Base-by-base conservation (phyloP, 805 yeast species). In the Schwanniomyces vanrijiae region DNA sequence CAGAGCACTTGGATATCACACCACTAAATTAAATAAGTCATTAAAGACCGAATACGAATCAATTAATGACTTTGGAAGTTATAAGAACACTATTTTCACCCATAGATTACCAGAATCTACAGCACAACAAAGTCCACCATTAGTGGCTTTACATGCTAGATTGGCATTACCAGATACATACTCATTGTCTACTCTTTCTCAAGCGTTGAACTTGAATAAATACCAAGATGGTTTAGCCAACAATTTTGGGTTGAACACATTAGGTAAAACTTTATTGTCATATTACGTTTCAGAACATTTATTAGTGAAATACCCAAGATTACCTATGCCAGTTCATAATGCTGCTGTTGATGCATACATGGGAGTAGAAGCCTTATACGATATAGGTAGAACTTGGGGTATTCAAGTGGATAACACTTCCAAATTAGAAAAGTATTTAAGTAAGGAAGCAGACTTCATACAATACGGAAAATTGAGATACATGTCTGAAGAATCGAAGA, bases 371-470 rank as follows among this genome's bases (percentile, higher is more conserved):
- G 77, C 90, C 0, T 73, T 94, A 47, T 71, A 81, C 31, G 79
- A 78, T 42, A 71, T 90, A 21, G 97, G 90, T 29, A 77, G 76
- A 58, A 60, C 71, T 16, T 94, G 97, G 97, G 99, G 99, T 69
- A 83, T 94, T 42, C 91, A 90, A 66, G 75, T 78, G 14, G 97
- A 91, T 61, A 66, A 69, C 6, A 70, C 82, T 5, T 69, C 88
- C 18, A 75, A 83, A 40, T 65, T 90, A 49, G 83, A 84, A 42
- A 81, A 89, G 57, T 81, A 77, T 56, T 70, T 90, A 54, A 75
- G 84, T 26, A 80, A 85, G 45, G 95, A 86, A 62, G 81, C 87
- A 14, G 81, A 80, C 51, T 77, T 80, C 49, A 76, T 84, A 61
- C 78, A 81, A 47, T 79, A 82, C 57, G 97, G 97, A 39, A 86